phyloP scores from a whole-genome alignment of 2,329 filamentous ascomycete genomes.

The Aspergillus floridensis region DNA sequence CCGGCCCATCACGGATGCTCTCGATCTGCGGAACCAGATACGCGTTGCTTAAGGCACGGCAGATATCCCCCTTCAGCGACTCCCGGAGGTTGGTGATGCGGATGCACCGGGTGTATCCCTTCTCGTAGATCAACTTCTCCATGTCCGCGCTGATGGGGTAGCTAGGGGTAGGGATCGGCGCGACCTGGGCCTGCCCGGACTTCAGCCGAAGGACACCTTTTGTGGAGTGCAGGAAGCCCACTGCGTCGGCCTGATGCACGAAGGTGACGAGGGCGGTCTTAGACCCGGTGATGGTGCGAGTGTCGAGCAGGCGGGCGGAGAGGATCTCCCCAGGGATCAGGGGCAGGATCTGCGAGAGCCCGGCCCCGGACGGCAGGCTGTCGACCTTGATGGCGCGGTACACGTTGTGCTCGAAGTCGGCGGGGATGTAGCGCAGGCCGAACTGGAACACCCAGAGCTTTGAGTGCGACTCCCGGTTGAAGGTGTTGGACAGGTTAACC shows the following conservation, averaged over 20 bases:
- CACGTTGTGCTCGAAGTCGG: slow-evolving; percentile 19
- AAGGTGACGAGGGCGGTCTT: slow-evolving; percentile 34
- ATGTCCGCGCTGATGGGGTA: slow-evolving; percentile 29
- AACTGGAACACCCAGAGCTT: slow-evolving; percentile 30
- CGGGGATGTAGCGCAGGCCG: slow-evolving; percentile 32
- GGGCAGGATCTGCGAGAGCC: slow-evolving; percentile 25
- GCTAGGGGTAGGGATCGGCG: slow-evolving; percentile 29
- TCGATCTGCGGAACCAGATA: slow-evolving; percentile 17
- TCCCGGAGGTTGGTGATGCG: slow-evolving; percentile 16
- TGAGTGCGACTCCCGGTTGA: slow-evolving; percentile 8
- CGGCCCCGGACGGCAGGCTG: slow-evolving; percentile 23
- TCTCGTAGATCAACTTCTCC: slow-evolving; percentile 18
- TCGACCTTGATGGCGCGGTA: slow-evolving; percentile 33
- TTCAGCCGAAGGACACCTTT: slow-evolving; percentile 21
- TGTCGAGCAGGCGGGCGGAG: slow-evolving; percentile 30
- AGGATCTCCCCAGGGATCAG: slow-evolving; percentile 27
- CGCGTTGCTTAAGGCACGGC: slow-evolving; percentile 10
- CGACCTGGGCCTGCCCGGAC: slow-evolving; percentile 18
- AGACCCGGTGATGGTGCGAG: slow-evolving; percentile 26
- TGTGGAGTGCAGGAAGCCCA: slow-evolving; percentile 20
- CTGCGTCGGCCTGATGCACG: slow-evolving; percentile 24
- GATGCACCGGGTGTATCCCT: slow-evolving; percentile 28
- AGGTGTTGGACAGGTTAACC: slow-evolving; percentile 9
- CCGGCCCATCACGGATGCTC: slow-evolving; percentile 14
- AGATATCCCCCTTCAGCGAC: slow-evolving; percentile 9